Evolutionary conservation across 208 protist genomes (phyloP).

Genomic region (Leishmania major): DNA sequence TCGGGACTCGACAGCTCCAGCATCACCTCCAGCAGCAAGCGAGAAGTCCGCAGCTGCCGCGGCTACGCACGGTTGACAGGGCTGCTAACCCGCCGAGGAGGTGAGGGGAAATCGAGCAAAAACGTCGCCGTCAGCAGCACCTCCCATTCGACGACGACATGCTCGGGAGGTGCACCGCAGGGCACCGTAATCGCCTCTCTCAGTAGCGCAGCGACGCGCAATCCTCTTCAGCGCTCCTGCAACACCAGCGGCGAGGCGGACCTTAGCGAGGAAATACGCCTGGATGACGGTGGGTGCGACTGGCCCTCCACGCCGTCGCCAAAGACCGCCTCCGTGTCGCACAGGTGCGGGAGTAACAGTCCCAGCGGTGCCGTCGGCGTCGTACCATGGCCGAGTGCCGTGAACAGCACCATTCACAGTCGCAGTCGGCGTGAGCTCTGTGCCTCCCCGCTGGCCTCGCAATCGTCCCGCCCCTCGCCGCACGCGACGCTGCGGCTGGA

Average conservation of each 20-base stretch:
- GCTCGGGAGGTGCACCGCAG: not conserved
- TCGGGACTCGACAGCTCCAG: not conserved
- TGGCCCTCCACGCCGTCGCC: slow-evolving; percentile 19
- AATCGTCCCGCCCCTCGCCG: slow-evolving; percentile 10
- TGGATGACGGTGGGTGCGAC: slow-evolving; percentile 19
- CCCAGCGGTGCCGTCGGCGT: not conserved
- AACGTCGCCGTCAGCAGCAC: not conserved
- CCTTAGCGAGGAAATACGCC: not conserved
- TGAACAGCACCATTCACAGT: slow-evolving; percentile 5
- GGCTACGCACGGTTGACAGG: slow-evolving; percentile 16
- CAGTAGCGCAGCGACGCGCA: not conserved
- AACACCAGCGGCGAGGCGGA: not conserved
- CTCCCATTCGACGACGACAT: not conserved
- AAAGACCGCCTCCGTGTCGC: not conserved
- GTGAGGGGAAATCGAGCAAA: slow-evolving; percentile 11
- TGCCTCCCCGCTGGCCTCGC: slow-evolving; percentile 13
- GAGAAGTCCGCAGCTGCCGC: not conserved
- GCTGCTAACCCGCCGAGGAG: slow-evolving; percentile 14
- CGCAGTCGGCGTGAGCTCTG: slow-evolving; percentile 15
- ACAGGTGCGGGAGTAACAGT: not conserved
- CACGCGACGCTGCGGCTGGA: not conserved
- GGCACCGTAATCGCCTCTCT: not conserved
- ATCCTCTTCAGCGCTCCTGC: slow-evolving; percentile 10
- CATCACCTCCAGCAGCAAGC: not conserved
- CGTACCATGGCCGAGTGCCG: not conserved